Conservation (phyloP, 768 basidiomycete species). For the Boletus pseudopeckii region DNA sequence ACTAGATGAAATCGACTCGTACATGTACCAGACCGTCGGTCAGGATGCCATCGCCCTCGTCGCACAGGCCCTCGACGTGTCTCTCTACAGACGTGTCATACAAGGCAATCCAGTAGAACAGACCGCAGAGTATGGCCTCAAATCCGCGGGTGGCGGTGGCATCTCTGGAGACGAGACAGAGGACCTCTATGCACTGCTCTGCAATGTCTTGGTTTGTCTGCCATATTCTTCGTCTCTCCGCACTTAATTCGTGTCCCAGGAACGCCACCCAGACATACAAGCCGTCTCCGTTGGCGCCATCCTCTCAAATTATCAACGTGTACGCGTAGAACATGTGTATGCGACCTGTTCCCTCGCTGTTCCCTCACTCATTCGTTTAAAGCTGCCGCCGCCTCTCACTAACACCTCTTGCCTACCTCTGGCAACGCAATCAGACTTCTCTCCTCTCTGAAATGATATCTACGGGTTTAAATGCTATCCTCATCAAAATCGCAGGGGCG, state of each 20-base stretch:
- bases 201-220: slow-evolving; percentile 65
- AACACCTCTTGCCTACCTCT: slow-evolving; percentile 82
- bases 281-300: slow-evolving; percentile 96
- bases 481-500: slow-evolving; percentile 96
- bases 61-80: slow-evolving; percentile 80
- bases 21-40: slow-evolving; percentile 98
- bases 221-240: background rate
- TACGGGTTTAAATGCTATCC: slow-evolving; percentile 70
- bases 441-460: slow-evolving; percentile 85
- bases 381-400: slow-evolving; percentile 81
- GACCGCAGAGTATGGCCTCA: slow-evolving; percentile 81
- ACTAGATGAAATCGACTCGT: slow-evolving; percentile 96
- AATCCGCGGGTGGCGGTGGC: slow-evolving; percentile 47
- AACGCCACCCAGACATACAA: slow-evolving; percentile 72
- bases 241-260: slow-evolving; percentile 37
- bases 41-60: slow-evolving; percentile 89
- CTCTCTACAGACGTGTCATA: slow-evolving; percentile 81
- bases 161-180: slow-evolving; percentile 91
- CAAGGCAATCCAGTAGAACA: slow-evolving; percentile 77
- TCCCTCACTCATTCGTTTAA: slow-evolving; percentile 3
- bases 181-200: slow-evolving; percentile 75
- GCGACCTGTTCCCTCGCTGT: slow-evolving; percentile 19
- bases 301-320: slow-evolving; percentile 94
- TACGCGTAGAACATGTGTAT: slow-evolving; percentile 97
- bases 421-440: slow-evolving; percentile 89